Conservation (phyloP, 805 yeast genomes). For the Schwanniomyces polymorphus region DNA sequence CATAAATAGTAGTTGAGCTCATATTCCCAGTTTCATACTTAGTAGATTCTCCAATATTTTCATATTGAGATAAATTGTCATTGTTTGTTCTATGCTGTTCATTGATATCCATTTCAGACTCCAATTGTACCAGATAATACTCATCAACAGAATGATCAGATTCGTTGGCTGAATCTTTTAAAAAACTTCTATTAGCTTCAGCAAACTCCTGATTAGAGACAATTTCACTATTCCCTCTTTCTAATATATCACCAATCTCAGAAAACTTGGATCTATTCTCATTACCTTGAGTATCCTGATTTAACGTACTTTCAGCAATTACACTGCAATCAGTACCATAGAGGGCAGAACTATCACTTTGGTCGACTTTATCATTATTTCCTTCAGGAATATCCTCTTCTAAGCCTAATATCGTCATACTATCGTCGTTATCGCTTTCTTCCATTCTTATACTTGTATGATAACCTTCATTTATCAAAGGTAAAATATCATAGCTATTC, state of each 20-base stretch:
- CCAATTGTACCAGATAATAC: background rate
- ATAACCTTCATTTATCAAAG: background rate
- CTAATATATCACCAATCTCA: background rate
- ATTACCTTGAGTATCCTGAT: background rate
- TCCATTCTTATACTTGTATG: too few relatives aligned
- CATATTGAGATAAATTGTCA: background rate
- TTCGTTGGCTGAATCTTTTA: background rate
- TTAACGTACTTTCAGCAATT: background rate
- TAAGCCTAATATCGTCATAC: background rate
- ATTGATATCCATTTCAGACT: background rate
- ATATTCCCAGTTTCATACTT: too few relatives aligned
- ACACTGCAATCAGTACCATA: background rate
- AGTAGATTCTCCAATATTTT: too few relatives aligned
- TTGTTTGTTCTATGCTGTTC: background rate
- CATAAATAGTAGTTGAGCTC: too few relatives aligned
- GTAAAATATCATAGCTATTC: background rate
- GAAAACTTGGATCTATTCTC: background rate
- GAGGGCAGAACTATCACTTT: background rate
- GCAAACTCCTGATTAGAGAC: background rate
- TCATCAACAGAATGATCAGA: background rate
- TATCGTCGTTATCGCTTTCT: background rate
- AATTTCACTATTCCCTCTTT: background rate
- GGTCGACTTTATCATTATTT: background rate
- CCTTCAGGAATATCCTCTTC: background rate
- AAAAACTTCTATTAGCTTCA: background rate